Percentiles rank a stretch among this genome's conserved stretches.
Conservation (phyloP, 2,329 filamentous ascomycete genomes). For the Alternaria arborescens region DNA sequence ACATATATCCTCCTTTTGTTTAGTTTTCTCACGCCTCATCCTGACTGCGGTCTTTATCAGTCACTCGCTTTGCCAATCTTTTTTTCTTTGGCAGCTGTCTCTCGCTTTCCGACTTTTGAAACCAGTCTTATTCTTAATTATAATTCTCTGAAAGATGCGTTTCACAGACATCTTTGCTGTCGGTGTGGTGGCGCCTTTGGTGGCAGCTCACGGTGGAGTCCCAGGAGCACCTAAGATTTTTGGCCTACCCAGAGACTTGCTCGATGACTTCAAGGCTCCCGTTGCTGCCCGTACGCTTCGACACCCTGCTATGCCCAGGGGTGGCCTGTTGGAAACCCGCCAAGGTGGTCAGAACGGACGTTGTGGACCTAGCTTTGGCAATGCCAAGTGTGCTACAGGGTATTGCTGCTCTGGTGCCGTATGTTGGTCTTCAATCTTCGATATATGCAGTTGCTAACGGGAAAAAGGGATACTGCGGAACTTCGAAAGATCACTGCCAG, state of each 20-base stretch:
- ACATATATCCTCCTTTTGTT: not conserved
- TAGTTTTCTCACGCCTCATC: constrained; percentile 4
- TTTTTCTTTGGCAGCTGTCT: constrained; percentile 6
- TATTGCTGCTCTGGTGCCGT: constrained; percentile 49
- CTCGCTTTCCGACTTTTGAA: not conserved
- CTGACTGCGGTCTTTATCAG: constrained; percentile 4
- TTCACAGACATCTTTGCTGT: constrained; percentile 41
- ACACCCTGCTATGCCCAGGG: constrained; percentile 22
- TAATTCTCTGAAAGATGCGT: constrained; percentile 32
- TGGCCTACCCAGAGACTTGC: constrained; percentile 44
- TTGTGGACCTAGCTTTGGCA: constrained; percentile 41
- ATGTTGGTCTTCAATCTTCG: constrained; percentile 14
- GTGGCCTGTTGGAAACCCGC: constrained; percentile 39
- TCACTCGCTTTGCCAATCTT: constrained; percentile 11
- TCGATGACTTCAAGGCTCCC: constrained; percentile 31
- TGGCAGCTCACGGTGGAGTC: constrained; percentile 44
- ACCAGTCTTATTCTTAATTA: constrained; percentile 6
- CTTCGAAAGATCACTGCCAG: constrained; percentile 63
- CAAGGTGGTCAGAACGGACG: constrained; percentile 47
- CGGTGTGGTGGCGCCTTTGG: constrained; percentile 41
- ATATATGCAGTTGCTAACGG: constrained; percentile 9
- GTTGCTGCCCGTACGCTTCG: constrained; percentile 34
- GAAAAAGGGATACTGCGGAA: constrained; percentile 61
- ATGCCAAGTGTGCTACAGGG: constrained; percentile 42
- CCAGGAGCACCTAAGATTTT: constrained; percentile 46